Evolutionary conservation across 2,329 filamentous ascomycete genomes (phyloP).

Genomic region (Anisogramma anomala): DNA sequence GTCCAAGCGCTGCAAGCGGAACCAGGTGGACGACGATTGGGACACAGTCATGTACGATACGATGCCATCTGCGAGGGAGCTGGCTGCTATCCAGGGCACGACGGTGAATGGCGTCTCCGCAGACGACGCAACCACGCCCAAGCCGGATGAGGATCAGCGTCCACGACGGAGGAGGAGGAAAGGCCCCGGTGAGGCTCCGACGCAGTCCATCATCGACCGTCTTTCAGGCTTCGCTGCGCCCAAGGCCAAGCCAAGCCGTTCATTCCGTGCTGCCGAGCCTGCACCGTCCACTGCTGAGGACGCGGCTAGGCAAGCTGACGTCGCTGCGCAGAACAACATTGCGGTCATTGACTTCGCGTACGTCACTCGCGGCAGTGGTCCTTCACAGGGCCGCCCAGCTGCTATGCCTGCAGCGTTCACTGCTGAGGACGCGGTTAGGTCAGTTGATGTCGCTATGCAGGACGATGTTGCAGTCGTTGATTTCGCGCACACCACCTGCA

Average conservation of each 20-base stretch:
- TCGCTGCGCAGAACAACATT: no score
- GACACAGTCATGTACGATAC: neutral
- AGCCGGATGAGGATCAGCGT: neutral
- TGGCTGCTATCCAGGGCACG: neutral
- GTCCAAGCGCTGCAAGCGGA: neutral
- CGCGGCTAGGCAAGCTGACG: neutral
- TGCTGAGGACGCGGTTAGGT: no score
- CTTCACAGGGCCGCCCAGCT: no score
- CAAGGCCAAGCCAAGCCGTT: no score
- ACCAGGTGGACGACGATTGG: neutral
- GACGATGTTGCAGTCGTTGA: neutral
- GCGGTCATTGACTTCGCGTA: neutral
- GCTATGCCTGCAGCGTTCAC: no score
- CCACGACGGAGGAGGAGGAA: neutral
- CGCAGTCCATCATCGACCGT: no score
- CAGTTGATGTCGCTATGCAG: no score
- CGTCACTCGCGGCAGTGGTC: no score
- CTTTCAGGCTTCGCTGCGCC: slow-evolving; percentile 14
- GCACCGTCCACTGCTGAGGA: no score
- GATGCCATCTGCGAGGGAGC: neutral
- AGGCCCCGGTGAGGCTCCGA: no score
- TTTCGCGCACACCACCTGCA: neutral
- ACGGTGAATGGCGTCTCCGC: neutral
- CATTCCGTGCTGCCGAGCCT: no score
- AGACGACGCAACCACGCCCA: neutral